Evolutionary conservation across 2,329 filamentous ascomycete genomes (phyloP).

Genomic region (Lasiodiplodia citricola): DNA sequence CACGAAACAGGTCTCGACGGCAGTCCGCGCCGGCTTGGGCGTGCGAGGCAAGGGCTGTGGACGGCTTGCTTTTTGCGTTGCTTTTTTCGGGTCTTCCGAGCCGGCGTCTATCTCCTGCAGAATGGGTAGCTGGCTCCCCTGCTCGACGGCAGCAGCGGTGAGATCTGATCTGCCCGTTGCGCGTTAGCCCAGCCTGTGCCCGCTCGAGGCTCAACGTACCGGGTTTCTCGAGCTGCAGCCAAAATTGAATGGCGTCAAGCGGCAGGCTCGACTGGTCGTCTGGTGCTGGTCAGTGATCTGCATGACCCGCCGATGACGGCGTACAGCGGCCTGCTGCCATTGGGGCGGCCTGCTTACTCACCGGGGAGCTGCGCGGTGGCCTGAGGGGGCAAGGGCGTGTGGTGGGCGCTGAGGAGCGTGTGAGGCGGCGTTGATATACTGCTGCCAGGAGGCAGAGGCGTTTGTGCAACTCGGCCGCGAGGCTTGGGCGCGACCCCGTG

Average conservation of each 20-base stretch:
- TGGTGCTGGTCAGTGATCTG: slow-evolving; percentile 25
- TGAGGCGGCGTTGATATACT: slow-evolving; percentile 26
- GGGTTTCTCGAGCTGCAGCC: slow-evolving; percentile 27
- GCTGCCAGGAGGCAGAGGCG: slow-evolving; percentile 26
- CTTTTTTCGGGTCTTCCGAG: slow-evolving; percentile 27
- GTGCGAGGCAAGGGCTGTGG: slow-evolving; percentile 21
- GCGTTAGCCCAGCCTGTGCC: slow-evolving; percentile 23
- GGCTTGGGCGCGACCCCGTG: slow-evolving; percentile 38
- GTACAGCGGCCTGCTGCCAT: slow-evolving; percentile 15
- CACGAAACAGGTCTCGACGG: slow-evolving; percentile 22
- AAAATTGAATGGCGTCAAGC: slow-evolving; percentile 28
- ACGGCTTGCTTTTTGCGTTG: slow-evolving; percentile 21
- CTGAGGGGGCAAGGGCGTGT: slow-evolving; percentile 5
- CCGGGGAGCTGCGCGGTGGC: neutral
- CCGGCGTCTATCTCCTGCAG: slow-evolving; percentile 27
- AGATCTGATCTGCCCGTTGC: slow-evolving; percentile 25
- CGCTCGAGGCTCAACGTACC: slow-evolving; percentile 26
- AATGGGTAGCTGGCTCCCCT: slow-evolving; percentile 15
- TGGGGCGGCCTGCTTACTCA: slow-evolving; percentile 10
- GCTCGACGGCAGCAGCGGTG: slow-evolving; percentile 21
- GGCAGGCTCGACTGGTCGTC: slow-evolving; percentile 23
- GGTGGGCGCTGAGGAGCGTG: slow-evolving; percentile 3
- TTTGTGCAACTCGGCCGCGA: slow-evolving; percentile 39
- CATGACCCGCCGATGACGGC: slow-evolving; percentile 20
- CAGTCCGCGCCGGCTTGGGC: neutral